Evolutionary conservation across 371 early-diverging fungal genomes (phyloP).

Genomic region (Mortierella sp.): DNA sequence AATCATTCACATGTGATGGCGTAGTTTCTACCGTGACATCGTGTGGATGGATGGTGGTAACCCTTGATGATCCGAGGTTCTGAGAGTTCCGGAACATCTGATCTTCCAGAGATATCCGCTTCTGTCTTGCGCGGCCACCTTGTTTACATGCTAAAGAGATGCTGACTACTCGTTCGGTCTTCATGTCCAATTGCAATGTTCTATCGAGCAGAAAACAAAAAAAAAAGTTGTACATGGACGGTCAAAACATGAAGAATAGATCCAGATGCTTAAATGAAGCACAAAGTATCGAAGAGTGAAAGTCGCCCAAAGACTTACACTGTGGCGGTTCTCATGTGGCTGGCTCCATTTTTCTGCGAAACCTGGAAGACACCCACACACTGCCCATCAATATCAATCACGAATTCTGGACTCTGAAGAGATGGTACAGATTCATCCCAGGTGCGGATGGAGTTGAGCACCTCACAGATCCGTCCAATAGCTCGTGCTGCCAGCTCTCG

Average conservation of each 20-base stretch:
- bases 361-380: slow-evolving; percentile 48
- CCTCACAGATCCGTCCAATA: slow-evolving; percentile 39
- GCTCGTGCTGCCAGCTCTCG: slow-evolving; percentile 36
- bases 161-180: slow-evolving; percentile 18
- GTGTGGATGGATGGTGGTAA: slow-evolving; percentile 18
- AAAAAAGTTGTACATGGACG: neutral
- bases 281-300: neutral
- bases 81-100: slow-evolving; percentile 6
- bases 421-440: slow-evolving; percentile 23
- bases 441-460: slow-evolving; percentile 29
- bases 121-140: slow-evolving; percentile 1
- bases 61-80: neutral
- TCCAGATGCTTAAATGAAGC: neutral
- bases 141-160: slow-evolving; percentile 22
- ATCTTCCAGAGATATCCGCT: slow-evolving; percentile 31
- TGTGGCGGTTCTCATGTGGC: neutral
- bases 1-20: too few relatives aligned
- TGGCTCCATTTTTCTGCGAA: slow-evolving; percentile 5
- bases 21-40: neutral
- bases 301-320: slow-evolving; percentile 14
- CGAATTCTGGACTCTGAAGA: slow-evolving; percentile 32
- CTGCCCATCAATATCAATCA: slow-evolving; percentile 45
- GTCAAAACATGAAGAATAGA: too few relatives aligned
- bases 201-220: slow-evolving; percentile 1
- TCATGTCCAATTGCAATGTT: slow-evolving; percentile 22